These are phyloP conservation scores for Posidonia oceanica DNA, from an alignment of 116 monocot genomes.

Conservation along the genomic window DNA sequence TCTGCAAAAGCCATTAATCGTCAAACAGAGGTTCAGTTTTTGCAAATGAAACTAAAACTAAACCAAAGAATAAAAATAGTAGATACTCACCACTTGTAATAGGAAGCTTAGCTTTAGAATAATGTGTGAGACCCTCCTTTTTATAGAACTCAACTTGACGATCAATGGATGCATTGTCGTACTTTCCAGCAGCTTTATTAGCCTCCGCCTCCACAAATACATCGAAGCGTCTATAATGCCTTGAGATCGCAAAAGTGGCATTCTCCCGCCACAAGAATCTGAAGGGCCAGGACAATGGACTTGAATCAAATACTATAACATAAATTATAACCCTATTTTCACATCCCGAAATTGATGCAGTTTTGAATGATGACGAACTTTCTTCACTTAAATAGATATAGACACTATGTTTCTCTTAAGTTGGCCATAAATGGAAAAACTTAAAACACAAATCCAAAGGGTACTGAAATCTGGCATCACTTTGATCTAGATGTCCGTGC, in stretches of 20 bases:
- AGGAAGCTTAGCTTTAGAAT: conserved; percentile 75
- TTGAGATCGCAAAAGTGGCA: conserved; percentile 77
- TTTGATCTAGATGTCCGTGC: no score
- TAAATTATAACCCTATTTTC: no score
- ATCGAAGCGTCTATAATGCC: conserved; percentile 87
- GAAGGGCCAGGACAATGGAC: conserved; percentile 3
- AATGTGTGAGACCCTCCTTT: conserved; percentile 79
- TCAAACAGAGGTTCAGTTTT: conserved; percentile 1
- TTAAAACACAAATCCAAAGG: no score
- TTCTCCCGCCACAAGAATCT: conserved; percentile 83
- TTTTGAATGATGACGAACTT: no score
- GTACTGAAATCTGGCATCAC: no score
- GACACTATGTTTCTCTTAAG: no score
- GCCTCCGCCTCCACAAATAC: conserved; percentile 96
- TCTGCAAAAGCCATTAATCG: conserved; percentile 29
- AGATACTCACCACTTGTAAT: conserved; percentile 67
- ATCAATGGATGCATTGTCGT: conserved; percentile 81
- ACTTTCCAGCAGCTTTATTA: conserved; percentile 91
- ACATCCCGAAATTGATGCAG: no score
- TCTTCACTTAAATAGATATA: no score
- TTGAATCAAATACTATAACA: no score
- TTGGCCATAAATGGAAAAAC: no score
- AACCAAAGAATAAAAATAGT: conserved; percentile 1
- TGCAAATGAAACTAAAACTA: background rate
- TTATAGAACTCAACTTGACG: conserved; percentile 76